phyloP scores from a whole-genome alignment of 2,329 filamentous ascomycete genomes.

The Diaporthe ilicicola region DNA sequence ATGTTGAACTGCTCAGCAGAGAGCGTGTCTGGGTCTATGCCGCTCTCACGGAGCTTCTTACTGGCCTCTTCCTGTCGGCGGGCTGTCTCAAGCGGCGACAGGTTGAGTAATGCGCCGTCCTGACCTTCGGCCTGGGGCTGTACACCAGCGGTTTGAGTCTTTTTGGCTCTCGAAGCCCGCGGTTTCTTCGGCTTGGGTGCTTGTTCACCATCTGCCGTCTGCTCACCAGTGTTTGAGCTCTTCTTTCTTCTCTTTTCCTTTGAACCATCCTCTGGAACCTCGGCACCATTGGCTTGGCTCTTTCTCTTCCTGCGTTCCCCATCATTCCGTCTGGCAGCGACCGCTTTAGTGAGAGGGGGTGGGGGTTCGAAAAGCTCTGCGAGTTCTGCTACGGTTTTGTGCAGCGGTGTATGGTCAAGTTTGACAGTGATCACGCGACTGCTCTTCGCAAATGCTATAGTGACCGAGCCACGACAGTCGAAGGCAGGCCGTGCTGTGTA shows the following conservation, averaged over 20 bases:
- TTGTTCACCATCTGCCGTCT: slow-evolving; percentile 24
- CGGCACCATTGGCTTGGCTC: slow-evolving; percentile 21
- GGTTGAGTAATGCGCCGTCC: slow-evolving; percentile 46
- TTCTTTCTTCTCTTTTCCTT: slow-evolving; percentile 44
- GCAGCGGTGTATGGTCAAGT: slow-evolving; percentile 65
- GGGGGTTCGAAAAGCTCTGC: slow-evolving; percentile 56
- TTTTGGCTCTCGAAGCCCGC: slow-evolving; percentile 20
- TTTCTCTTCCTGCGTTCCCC: slow-evolving; percentile 39
- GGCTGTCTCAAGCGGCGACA: slow-evolving; percentile 57
- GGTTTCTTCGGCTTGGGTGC: slow-evolving; percentile 37
- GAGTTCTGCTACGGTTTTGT: slow-evolving; percentile 62
- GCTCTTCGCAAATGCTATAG: slow-evolving; percentile 58
- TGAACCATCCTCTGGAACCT: slow-evolving; percentile 32
- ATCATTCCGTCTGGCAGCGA: slow-evolving; percentile 40
- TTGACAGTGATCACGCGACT: slow-evolving; percentile 58
- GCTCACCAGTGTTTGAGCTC: slow-evolving; percentile 31
- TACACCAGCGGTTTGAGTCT: slow-evolving; percentile 32
- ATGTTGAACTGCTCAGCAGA: slow-evolving; percentile 66
- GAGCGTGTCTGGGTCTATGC: slow-evolving; percentile 61
- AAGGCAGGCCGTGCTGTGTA: slow-evolving; percentile 63
- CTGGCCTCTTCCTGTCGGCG: slow-evolving; percentile 58
- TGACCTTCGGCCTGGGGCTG: slow-evolving; percentile 28
- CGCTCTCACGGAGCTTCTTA: slow-evolving; percentile 54
- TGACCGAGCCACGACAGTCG: slow-evolving; percentile 63
- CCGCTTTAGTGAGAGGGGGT: slow-evolving; percentile 44